Base-by-base conservation (phyloP, 139 green algal genomes). In the Desmodesmus armatus region DNA sequence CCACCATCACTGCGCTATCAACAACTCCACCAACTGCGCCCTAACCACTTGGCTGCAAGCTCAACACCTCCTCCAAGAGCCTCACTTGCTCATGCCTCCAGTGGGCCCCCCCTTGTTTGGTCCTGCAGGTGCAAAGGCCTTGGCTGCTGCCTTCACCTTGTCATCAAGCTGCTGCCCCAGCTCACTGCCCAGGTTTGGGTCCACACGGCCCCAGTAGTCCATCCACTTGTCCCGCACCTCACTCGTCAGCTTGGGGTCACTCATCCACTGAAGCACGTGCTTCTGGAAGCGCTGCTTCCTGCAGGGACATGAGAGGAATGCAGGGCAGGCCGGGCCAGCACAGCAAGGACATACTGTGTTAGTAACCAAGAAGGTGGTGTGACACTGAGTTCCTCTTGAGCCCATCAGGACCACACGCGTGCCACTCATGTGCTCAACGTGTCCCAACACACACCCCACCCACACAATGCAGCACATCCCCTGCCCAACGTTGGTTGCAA, bases 201-300 rank as follows among this genome's bases (percentile, higher is more conserved):
- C 73, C 27, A 80, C 73, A 21, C 63, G 63, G 25, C 29, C 73
- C 73, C 73, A 80, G 13, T 80, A 80, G 73, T 41, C 73, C 73
- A 80, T 66, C 73, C 73, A 80, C 1, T 31, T 80, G 73, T 65
- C 43, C 1, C 73, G 73, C 3, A 80, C 73, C 23, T 80, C 73
- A 41, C 27, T 40, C 0, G 73, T 80, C 29, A 80, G 73, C 73
- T 80, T 80, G 43, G 73, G 73, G 73, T 80, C 73, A 66, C 40
- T 65, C 73, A 80, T 80, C 73, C 73, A 80, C 73, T 80, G 73
- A 4, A 80, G 49, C 37, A 80, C n/a, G 49, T 80, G 73, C 17
- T 33, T 80, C 73, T 80, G 73, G 73, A 80, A 80, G 43, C 73
- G 73, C 73, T 80, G 33, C 73, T 80, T 80, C 73, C 73, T 80